Base-by-base conservation (phyloP, 1,139 yeast genomes). In the Wickerhamomyces sp. region DNA sequence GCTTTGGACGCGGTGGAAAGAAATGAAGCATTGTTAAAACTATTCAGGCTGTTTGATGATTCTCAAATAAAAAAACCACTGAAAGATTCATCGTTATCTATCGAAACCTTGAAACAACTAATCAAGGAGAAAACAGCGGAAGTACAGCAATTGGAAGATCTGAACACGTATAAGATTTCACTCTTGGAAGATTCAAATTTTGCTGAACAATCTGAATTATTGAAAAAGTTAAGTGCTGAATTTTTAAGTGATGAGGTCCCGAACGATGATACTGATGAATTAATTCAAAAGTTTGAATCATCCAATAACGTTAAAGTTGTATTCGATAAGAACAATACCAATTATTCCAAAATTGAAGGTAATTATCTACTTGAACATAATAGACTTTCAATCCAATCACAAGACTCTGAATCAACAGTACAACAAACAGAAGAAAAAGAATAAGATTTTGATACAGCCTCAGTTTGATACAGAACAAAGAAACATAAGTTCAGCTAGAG, bases 1-100 rank as follows among this genome's bases (percentile, higher is more conserved):
- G 55, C 60, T 7, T 42, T 56, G 13, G 60, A 58, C 31, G 36
- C 57, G 3, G 53, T 57, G 11, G 58, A 58, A 30, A 46, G 49
- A 39, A 56, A 55, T 35, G 62, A 58, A 43, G 46, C 50, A 5
- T 18, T 57, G 0, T 38, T 58, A 8, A 49, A 49, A 35, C 49
- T 52, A 10, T 53, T 54, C 37, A 50, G 50, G 9, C 41, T 57
- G 1, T 45, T 57, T 10, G 59, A 56, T n/a, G 54, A 52, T 34
- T 41, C 55, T 2, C 36, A 46, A 26, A 42, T 39, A 13, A 41
- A 34, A n/a, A 31, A 47, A 2, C 39, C 43, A 13, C 10, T 47
- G 13, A n/a, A 15, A 23, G 27, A n/a, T 7, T 30, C 26, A 3
- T 2, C 7, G 11, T 34, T 13, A n/a, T 13, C 41, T 6, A 31